Base-by-base conservation (phyloP, 257 asterid species). In the Solanum microdontum region DNA sequence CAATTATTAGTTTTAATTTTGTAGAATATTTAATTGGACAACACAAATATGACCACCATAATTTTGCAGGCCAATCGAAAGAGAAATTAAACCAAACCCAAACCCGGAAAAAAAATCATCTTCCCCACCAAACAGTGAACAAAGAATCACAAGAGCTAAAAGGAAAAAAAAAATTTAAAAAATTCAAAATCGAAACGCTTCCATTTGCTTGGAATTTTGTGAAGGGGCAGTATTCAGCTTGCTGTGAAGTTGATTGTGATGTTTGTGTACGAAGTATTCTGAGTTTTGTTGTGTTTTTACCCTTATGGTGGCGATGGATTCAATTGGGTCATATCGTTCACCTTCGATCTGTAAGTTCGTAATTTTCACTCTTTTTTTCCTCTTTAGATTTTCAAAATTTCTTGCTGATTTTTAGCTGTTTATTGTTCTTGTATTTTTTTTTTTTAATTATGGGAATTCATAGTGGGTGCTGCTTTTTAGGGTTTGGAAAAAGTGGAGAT, bases 401-500 rank as follows among this genome's bases (percentile, higher is more conserved):
- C 37, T 64, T 84, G 45, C 79, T 48, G 73, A 36, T 30, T 8
- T 66, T n/a, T 26, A 84, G 36, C 76, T 48, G 30, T 58, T 33
- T 86, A 17, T 30, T 37, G 72, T 70, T 45, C 10, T 76, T 30
- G 8, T 85, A 19, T 74, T 24, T 6, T 68, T 26, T 14, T 36
- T 55, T 62, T 2, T 60, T 37, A 28, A 36, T 76, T 86, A 33
- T 86, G 60, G 43, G 23, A 86, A 72, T 60, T 72, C 19, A 28
- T 82, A 82, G 39, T 21, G 34, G 17, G 74, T 86, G n/a, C 39
- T 24, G 88, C 14, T 51, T 73, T 73, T 70, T 86, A 73, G 84
- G 88, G 87, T 86, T 86, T 43, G 68, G 32, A 86, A 43, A 45
- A 86, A 66, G 87, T 70, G 87, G 69, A 70, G 83, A 86, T 86